A percentile compares a stretch with the other conserved stretches of the same genome.
Evolutionary conservation across 2,329 filamentous ascomycete genomes (phyloP).

Genomic region (Fusarium dimerum): DNA sequence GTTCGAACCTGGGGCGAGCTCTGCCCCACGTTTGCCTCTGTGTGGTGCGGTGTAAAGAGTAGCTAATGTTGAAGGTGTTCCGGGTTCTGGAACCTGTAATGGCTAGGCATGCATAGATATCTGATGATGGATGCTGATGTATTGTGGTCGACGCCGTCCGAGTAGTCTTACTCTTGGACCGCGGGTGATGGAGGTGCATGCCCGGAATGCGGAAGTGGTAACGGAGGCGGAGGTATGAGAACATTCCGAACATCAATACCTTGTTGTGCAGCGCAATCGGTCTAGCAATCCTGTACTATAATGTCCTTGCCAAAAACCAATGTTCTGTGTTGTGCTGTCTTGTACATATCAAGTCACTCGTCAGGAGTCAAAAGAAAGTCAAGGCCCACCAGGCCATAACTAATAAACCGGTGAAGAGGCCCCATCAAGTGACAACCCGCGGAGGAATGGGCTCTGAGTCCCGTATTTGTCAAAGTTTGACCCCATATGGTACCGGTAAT

Average conservation of each 20-base stretch:
- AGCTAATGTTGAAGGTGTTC: not conserved
- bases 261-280: too few species aligned
- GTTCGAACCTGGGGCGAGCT: not conserved
- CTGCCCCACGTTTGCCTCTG: not conserved
- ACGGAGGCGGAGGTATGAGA: too few species aligned
- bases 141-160: constrained; percentile 2
- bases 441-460: not conserved
- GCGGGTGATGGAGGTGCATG: constrained; percentile 12
- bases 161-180: constrained; percentile 3
- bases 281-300: too few species aligned
- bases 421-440: not conserved
- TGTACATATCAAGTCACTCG: not conserved
- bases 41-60: not conserved
- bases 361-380: not conserved
- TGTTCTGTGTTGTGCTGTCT: too few species aligned
- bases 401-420: not conserved
- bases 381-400: not conserved
- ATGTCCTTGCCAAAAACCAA: too few species aligned
- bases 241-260: too few species aligned
- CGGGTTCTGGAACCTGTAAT: constrained; percentile 6
- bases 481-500: constrained; percentile 24
- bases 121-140: constrained; percentile 17
- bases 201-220: constrained; percentile 10
- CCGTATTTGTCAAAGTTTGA: too few species aligned
- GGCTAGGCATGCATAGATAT: constrained; percentile 21